phyloP scores from a whole-genome alignment of 2,329 filamentous ascomycete species.

The Penicillium griseofulvum region DNA sequence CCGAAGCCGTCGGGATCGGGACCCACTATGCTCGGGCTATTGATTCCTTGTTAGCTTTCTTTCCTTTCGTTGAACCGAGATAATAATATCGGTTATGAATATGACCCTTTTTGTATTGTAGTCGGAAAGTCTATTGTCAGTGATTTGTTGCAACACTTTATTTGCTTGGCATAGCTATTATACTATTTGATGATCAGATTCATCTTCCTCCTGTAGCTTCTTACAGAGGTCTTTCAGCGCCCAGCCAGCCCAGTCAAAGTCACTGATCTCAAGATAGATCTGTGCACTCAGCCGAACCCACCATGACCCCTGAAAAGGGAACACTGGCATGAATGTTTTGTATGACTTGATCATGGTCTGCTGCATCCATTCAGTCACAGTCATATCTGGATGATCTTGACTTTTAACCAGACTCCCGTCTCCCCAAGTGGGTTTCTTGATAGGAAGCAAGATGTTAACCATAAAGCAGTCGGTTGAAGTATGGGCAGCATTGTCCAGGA shows the following conservation, averaged over 20 bases:
- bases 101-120: background rate
- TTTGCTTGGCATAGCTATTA: background rate
- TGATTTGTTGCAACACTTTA: background rate
- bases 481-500: constrained; percentile 54
- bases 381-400: constrained; percentile 17
- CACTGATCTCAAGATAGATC: constrained; percentile 69
- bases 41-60: background rate
- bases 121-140: background rate
- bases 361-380: constrained; percentile 57
- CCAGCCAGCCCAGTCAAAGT: constrained; percentile 62
- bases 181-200: background rate
- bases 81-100: background rate
- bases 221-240: constrained; percentile 56
- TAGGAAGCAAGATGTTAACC: constrained; percentile 67
- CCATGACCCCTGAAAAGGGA: constrained; percentile 57
- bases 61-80: background rate
- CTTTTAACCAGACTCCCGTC: constrained; percentile 3
- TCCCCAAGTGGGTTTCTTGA: constrained; percentile 40
- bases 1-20: constrained; percentile 5
- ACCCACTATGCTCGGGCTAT: background rate
- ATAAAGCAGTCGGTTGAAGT: constrained; percentile 54
- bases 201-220: constrained; percentile 32
- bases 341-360: constrained; percentile 54
- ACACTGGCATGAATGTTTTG: constrained; percentile 66
- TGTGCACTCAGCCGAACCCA: constrained; percentile 73